phyloP scores from a whole-genome alignment of 371 early-diverging fungal genomes.

The Globomyces sp. region DNA sequence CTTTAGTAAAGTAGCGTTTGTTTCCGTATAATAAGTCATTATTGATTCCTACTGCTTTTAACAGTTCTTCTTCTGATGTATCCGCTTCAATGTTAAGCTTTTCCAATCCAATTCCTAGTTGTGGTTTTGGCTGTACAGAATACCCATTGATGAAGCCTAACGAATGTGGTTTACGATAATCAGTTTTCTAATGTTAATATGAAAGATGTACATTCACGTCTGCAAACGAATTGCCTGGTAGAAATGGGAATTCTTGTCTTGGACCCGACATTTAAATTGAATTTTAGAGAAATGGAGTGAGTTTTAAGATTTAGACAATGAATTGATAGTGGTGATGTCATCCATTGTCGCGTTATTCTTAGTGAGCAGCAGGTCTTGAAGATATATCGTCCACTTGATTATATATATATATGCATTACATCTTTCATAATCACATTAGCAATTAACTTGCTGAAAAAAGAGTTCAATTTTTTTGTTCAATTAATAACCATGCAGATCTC shows the following conservation, averaged over 20 bases:
- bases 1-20: constrained; percentile 25
- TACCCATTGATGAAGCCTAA: constrained; percentile 54
- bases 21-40: constrained; percentile 44
- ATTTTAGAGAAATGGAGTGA: background rate
- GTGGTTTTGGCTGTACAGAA: constrained; percentile 37
- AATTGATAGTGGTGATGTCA: too few species aligned
- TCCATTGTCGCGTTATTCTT: too few species aligned
- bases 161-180: constrained; percentile 49
- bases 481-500: too few species aligned
- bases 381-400: too few species aligned
- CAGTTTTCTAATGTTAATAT: constrained; percentile 37
- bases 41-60: constrained; percentile 25
- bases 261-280: constrained; percentile 13
- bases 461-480: too few species aligned
- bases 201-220: constrained; percentile 42
- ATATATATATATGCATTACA: too few species aligned
- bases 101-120: constrained; percentile 38
- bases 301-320: too few species aligned
- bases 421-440: too few species aligned
- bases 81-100: constrained; percentile 18
- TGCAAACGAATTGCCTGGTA: constrained; percentile 51
- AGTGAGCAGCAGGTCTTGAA: too few species aligned
- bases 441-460: too few species aligned
- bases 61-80: constrained; percentile 31
- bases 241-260: constrained; percentile 44